Evolutionary conservation across 495 filamentous ascomycete genomes (phyloP).

Genomic region (Penicillium angulare): DNA sequence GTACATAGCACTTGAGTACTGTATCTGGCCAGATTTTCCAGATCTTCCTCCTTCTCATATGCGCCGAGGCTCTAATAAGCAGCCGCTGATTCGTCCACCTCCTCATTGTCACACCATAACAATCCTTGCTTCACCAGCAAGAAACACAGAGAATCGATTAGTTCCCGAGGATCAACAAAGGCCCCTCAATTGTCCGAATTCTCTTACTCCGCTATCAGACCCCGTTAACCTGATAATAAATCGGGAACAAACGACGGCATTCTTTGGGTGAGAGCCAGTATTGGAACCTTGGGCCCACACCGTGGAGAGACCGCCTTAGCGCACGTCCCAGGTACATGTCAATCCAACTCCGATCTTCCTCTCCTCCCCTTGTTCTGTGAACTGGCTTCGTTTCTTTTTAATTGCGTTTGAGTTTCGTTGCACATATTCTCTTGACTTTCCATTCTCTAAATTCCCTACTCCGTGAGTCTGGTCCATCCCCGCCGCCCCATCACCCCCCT

Average conservation of each 20-base stretch:
- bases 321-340: slow-evolving; percentile 12
- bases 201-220: too few species aligned
- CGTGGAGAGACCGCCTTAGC: slow-evolving; percentile 16
- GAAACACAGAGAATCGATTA: too few species aligned
- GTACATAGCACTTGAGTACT: neutral
- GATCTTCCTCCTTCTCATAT: slow-evolving; percentile 10
- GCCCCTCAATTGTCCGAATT: neutral
- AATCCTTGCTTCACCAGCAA: too few species aligned
- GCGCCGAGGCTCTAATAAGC: slow-evolving; percentile 25
- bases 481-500: neutral
- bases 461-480: slow-evolving; percentile 1
- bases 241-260: too few species aligned
- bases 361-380: slow-evolving; percentile 3
- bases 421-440: slow-evolving; percentile 9
- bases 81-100: slow-evolving; percentile 24
- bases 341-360: slow-evolving; percentile 6
- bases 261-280: too few species aligned
- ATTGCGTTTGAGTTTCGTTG: neutral
- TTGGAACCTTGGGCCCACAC: slow-evolving; percentile 12
- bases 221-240: too few species aligned
- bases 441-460: slow-evolving; percentile 4
- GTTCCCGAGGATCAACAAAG: too few species aligned
- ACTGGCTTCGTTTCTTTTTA: too few species aligned
- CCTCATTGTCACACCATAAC: neutral
- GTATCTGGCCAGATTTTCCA: slow-evolving; percentile 8